A percentile compares a stretch with the other conserved stretches of the same genome.
Evolutionary conservation across 148 eudicot genomes (phyloP).

Genomic region (Camellia granthamiana): DNA sequence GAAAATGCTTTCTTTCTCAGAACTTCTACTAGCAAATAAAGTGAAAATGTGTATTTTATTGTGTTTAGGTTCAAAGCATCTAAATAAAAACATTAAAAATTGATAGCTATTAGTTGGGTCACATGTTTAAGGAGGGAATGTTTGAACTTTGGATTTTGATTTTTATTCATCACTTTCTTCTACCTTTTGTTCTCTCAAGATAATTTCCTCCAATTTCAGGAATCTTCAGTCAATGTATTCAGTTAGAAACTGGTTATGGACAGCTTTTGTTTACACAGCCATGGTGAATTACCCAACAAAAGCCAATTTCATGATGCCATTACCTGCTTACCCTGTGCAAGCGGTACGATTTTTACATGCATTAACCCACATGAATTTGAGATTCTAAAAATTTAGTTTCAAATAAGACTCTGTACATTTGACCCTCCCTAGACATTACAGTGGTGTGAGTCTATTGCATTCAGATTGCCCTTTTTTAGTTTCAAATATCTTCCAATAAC

Average conservation of each 20-base stretch:
- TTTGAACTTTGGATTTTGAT: neutral
- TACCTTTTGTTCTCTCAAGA: neutral
- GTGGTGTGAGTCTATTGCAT: too few species aligned
- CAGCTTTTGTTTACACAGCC: constrained; percentile 47
- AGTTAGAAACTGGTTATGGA: constrained; percentile 37
- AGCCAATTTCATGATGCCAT: constrained; percentile 45
- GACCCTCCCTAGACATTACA: too few species aligned
- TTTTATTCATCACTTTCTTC: neutral
- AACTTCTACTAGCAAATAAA: neutral
- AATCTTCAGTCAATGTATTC: constrained; percentile 25
- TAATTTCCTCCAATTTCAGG: constrained; percentile 23
- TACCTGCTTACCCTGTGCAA: constrained; percentile 46
- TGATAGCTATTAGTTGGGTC: neutral
- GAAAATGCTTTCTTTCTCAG: neutral
- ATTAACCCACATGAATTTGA: neutral
- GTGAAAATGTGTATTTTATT: neutral
- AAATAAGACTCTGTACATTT: neutral
- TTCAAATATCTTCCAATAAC: neutral
- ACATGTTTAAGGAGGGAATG: neutral
- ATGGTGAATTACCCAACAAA: constrained; percentile 48
- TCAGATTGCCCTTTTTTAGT: neutral
- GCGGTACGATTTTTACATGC: constrained; percentile 16
- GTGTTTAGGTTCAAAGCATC: constrained; percentile 5
- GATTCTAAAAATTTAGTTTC: neutral
- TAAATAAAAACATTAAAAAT: neutral